These are phyloP conservation scores for Scutellaria baicalensis DNA, from an alignment of 257 asterid genomes.

Conservation along the genomic window DNA sequence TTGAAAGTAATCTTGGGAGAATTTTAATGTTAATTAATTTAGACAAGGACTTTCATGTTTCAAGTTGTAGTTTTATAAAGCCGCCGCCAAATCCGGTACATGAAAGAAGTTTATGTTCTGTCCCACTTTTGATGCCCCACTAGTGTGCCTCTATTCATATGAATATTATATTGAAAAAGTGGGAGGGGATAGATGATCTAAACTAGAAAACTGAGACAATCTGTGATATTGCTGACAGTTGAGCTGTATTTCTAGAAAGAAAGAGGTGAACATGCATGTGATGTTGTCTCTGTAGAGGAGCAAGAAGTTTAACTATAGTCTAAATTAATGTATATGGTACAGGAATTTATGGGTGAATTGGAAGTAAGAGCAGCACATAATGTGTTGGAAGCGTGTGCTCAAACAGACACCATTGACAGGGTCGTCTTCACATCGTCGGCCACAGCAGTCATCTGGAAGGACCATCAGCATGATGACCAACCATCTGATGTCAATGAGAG, in stretches of 20 bases:
- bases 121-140: too few relatives aligned
- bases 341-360: conserved; percentile 83
- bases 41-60: neutral
- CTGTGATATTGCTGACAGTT: conserved; percentile 5
- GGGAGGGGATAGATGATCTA: too few relatives aligned
- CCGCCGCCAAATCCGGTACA: neutral
- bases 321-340: neutral
- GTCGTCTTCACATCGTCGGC: conserved; percentile 90
- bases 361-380: conserved; percentile 98
- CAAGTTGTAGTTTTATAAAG: neutral
- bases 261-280: conserved; percentile 1
- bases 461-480: conserved; percentile 17
- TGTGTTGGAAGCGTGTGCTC: conserved; percentile 96
- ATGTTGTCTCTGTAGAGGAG: neutral
- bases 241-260: neutral
- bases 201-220: neutral
- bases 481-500: conserved; percentile 53
- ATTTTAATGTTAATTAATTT: neutral
- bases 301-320: neutral
- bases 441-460: conserved; percentile 76
- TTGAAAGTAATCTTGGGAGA: neutral
- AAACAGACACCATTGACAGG: conserved; percentile 69
- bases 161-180: too few relatives aligned
- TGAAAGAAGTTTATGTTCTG: neutral
- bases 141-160: too few relatives aligned